These are phyloP conservation scores for Penicillium nucicola DNA, from an alignment of 495 filamentous ascomycete genomes.

Conservation along the genomic window DNA sequence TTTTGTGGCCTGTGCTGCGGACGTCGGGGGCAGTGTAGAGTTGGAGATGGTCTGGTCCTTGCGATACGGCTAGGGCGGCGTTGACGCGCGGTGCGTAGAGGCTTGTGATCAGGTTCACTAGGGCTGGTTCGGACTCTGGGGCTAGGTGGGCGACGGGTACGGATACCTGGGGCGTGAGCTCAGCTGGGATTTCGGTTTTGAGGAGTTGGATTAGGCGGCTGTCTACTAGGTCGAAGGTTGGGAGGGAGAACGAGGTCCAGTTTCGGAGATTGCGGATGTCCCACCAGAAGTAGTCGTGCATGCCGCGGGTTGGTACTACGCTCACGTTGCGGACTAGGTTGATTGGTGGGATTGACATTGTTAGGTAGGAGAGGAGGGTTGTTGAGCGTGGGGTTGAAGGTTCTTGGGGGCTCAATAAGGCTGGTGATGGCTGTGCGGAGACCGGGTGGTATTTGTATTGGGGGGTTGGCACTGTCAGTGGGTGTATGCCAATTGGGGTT, in stretches of 20 bases:
- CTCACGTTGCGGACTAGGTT: constrained; percentile 78
- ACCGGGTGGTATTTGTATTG: constrained; percentile 42
- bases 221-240: constrained; percentile 64
- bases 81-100: constrained; percentile 78
- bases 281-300: constrained; percentile 89
- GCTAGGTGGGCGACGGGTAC: constrained; percentile 51
- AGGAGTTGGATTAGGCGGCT: constrained; percentile 72
- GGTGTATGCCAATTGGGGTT: constrained; percentile 32
- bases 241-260: constrained; percentile 74
- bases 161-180: constrained; percentile 59
- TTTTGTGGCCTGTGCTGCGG: constrained; percentile 49
- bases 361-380: constrained; percentile 74
- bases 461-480: constrained; percentile 34
- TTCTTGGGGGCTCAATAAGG: constrained; percentile 32
- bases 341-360: constrained; percentile 72
- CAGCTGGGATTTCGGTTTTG: constrained; percentile 59
- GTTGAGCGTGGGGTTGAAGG: constrained; percentile 51
- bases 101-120: constrained; percentile 65
- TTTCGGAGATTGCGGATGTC: constrained; percentile 81
- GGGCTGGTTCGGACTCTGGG: constrained; percentile 69
- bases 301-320: constrained; percentile 62
- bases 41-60: constrained; percentile 56
- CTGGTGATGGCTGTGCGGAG: constrained; percentile 47
- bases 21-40: constrained; percentile 55
- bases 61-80: constrained; percentile 67